Conservation (phyloP, 2,329 filamentous ascomycete genomes). For the Epichloe scottii region DNA sequence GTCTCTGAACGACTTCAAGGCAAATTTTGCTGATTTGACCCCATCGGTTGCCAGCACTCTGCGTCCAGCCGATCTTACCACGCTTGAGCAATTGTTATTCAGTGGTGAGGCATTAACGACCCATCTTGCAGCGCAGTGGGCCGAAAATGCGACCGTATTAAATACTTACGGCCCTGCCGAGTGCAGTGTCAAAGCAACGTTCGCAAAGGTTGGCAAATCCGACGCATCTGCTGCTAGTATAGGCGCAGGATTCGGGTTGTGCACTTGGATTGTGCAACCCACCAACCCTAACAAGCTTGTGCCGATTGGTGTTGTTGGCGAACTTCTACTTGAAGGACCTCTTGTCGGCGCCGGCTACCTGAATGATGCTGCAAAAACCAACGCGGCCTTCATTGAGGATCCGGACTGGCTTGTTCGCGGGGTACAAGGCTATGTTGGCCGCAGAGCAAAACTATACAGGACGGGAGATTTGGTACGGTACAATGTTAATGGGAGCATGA, state of each 20-base stretch:
- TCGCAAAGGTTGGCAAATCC: not conserved
- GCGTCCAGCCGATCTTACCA: not conserved
- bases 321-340: slow-evolving; percentile 28
- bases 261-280: slow-evolving; percentile 4
- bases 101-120: slow-evolving; percentile 3
- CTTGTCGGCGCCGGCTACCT: slow-evolving; percentile 37
- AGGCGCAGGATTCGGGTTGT: slow-evolving; percentile 1
- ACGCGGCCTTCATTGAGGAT: slow-evolving; percentile 28
- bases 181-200: slow-evolving; percentile 2
- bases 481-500: slow-evolving; percentile 18
- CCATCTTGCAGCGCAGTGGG: slow-evolving; percentile 1
- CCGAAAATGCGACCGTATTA: not conserved
- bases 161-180: slow-evolving; percentile 6
- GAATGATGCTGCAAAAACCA: slow-evolving; percentile 31
- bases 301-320: slow-evolving; percentile 21
- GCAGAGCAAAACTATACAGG: slow-evolving; percentile 23
- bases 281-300: slow-evolving; percentile 9
- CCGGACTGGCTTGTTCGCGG: slow-evolving; percentile 16
- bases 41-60: slow-evolving; percentile 26
- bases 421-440: not conserved
- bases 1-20: slow-evolving; percentile 23
- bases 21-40: slow-evolving; percentile 33
- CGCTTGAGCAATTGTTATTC: not conserved
- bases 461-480: slow-evolving; percentile 35
- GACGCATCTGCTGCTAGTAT: slow-evolving; percentile 1